Percentiles rank a stretch among this genome's conserved stretches.
Evolutionary conservation across 345 rosid species (phyloP).

Genomic region (Populus ilicifolia): DNA sequence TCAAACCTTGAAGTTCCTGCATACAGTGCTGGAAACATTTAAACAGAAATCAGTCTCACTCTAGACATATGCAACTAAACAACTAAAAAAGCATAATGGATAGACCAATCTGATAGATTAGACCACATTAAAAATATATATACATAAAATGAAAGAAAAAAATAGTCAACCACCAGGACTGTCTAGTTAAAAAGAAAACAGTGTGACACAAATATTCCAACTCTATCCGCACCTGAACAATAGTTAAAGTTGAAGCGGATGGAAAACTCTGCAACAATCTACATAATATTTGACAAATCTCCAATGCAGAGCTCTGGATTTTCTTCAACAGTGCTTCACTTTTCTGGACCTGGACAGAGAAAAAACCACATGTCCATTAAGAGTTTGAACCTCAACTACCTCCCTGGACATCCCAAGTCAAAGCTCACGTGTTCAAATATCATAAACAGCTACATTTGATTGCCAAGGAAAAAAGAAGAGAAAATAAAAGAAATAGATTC

Average conservation of each 20-base stretch:
- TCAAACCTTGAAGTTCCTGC: constrained; percentile 54
- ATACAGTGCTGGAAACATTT: constrained; percentile 51
- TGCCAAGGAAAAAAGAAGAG: neutral
- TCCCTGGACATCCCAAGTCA: neutral
- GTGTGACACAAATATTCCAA: neutral
- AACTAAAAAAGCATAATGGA: neutral
- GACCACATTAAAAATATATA: neutral
- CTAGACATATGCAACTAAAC: constrained; percentile 12
- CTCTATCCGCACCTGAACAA: constrained; percentile 52
- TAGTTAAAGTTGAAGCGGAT: constrained; percentile 40
- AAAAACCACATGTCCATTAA: neutral
- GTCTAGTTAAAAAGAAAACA: neutral
- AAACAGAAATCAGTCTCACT: constrained; percentile 23
- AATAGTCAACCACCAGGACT: neutral
- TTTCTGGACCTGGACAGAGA: constrained; percentile 50
- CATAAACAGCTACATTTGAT: neutral
- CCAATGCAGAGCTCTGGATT: constrained; percentile 57
- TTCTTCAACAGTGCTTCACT: constrained; percentile 50
- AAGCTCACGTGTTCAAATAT: neutral
- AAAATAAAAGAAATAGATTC: neutral
- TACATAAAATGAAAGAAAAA: constrained; percentile 6
- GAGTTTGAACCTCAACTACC: neutral
- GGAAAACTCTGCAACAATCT: constrained; percentile 45
- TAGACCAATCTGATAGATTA: constrained; percentile 11
- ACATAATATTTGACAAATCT: constrained; percentile 51